These are phyloP conservation scores for Acanthamoeba healyi DNA, from an alignment of 208 protist species.

Conservation along the genomic window DNA sequence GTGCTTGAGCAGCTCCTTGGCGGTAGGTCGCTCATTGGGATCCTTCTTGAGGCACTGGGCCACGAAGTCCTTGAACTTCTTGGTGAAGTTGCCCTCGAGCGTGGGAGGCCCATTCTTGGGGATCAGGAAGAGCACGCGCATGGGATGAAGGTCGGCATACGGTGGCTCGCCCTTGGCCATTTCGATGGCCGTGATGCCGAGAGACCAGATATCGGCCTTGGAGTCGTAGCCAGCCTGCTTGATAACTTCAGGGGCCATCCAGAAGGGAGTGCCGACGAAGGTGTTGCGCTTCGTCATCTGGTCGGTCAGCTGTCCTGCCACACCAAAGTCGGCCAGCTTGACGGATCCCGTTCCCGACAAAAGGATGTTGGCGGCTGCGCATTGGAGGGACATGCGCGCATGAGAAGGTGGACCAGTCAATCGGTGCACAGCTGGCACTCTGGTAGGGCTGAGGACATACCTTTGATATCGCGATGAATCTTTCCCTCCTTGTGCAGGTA, in stretches of 20 bases:
- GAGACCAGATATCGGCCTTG: constrained; percentile 89
- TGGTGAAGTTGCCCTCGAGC: constrained; percentile 87
- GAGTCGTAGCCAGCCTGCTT: constrained; percentile 87
- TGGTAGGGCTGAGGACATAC: constrained; percentile 67
- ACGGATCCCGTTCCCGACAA: constrained; percentile 88
- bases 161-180: constrained; percentile 92
- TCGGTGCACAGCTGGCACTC: background rate
- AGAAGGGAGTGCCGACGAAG: constrained; percentile 90
- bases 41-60: constrained; percentile 90
- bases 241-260: constrained; percentile 92
- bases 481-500: constrained; percentile 93
- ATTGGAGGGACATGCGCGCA: background rate
- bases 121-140: constrained; percentile 91
- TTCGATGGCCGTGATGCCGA: constrained; percentile 93
- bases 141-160: constrained; percentile 90
- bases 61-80: constrained; percentile 91
- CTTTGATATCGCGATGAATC: constrained; percentile 96
- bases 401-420: background rate
- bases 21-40: constrained; percentile 88
- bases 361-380: constrained; percentile 86
- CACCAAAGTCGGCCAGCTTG: constrained; percentile 95
- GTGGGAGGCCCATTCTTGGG: constrained; percentile 86
- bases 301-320: constrained; percentile 89
- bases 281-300: constrained; percentile 92
- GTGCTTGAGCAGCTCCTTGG: constrained; percentile 92